These are phyloP conservation scores for Pestalotiopsis sp. DNA, from an alignment of 2,329 filamentous ascomycete species.

Conservation along the genomic window DNA sequence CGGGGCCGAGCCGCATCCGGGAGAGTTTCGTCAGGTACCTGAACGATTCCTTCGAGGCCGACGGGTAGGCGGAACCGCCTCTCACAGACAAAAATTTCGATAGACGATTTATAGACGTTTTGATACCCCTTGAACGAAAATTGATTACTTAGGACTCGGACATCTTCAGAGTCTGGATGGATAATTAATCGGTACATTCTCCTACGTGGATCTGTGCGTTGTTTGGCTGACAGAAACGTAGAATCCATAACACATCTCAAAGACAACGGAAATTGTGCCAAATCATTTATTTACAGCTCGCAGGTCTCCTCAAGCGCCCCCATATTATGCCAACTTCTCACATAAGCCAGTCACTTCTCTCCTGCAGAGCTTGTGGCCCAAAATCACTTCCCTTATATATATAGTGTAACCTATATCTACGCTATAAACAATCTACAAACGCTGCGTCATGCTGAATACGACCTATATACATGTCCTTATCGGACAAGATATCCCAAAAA, in stretches of 20 bases:
- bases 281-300: too few relatives aligned
- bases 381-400: background rate
- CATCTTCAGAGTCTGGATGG: background rate
- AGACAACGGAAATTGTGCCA: too few relatives aligned
- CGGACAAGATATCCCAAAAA: background rate
- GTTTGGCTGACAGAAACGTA: too few relatives aligned
- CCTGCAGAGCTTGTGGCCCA: background rate
- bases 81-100: background rate
- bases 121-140: background rate
- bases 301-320: too few relatives aligned
- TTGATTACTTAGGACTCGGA: background rate
- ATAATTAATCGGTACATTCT: too few relatives aligned
- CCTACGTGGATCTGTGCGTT: too few relatives aligned
- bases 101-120: background rate
- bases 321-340: too few relatives aligned
- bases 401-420: background rate
- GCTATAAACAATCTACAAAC: background rate
- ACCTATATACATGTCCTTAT: background rate
- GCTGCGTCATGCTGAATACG: background rate
- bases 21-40: conserved; percentile 69
- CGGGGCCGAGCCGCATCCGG: conserved; percentile 53
- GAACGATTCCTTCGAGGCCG: conserved; percentile 65
- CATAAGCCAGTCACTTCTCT: too few relatives aligned
- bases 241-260: too few relatives aligned
- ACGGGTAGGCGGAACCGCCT: conserved; percentile 39